Base-by-base conservation (phyloP, 2,329 filamentous ascomycete genomes). In the Seiridium unicorne region DNA sequence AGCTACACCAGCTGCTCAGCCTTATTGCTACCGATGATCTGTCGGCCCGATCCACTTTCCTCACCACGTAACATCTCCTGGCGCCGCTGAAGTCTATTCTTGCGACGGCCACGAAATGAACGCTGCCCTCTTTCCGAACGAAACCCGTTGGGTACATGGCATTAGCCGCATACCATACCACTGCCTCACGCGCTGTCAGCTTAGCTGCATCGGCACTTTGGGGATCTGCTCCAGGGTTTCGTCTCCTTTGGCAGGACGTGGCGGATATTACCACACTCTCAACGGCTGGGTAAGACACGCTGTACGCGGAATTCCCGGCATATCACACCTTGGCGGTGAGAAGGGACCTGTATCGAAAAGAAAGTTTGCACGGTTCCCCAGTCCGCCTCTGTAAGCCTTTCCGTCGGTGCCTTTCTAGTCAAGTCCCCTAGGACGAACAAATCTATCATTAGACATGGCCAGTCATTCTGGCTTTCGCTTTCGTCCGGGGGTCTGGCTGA, bases 11-110 rank as follows among this genome's bases (percentile, higher is more conserved):
- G 46, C 46, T 51, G 49, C 49, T 51, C 49, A 51, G 49, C 49
- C 49, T 51, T 51, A 51, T 32, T 13, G n/a, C 32, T 51, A 51
- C 49, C 49, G 49, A 51, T 51, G 31, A 51, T 51, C 49, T 36
- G 49, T 51, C 49, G 49, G 49, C 49, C 49, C 49, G 49, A 51
- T 31, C 49, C 49, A 51, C 49, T n/a, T 51, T 8, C 9, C 49
- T 51, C 49, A 51, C 18, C 49, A 51, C 49, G 49, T 51, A 42
- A 13, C 38, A 42, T 42, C 38, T 42, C 38, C 7, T 42, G 38
- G 38, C 38, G 38, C 7, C 38, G 38, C 13, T 42, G 38, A 42
- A 42, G 38, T 42, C 13, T 42, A 42, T 42, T 13, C 7, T 42
- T 13, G 38, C 13, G 38, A 7, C 38, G 7, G 38, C 7, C 7